Percentiles rank a stretch among this genome's conserved stretches.
Evolutionary conservation across 169 alveolate genomes (phyloP).

Genomic region (Plasmodium knowlesi): DNA sequence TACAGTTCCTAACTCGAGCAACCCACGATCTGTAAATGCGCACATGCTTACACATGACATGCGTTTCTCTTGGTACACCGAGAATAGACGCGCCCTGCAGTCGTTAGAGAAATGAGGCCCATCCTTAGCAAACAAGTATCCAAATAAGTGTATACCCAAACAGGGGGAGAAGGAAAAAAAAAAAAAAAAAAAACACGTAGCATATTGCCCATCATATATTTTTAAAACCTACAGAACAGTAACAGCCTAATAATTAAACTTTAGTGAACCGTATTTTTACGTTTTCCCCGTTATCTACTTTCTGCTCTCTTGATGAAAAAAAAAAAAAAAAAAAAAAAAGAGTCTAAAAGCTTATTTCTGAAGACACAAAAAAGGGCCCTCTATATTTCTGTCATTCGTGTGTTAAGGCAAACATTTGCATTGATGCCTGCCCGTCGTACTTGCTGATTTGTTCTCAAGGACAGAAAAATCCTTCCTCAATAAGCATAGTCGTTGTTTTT

Average conservation of each 20-base stretch:
- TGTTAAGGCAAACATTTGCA: not conserved
- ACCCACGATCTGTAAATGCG: not conserved
- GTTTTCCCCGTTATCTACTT: not conserved
- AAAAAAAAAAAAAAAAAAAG: not conserved
- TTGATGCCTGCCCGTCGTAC: not conserved
- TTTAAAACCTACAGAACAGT: not conserved
- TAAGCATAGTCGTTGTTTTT: not conserved
- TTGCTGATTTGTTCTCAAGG: not conserved
- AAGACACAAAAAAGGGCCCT: not conserved
- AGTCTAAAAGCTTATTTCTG: not conserved
- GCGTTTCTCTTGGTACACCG: not conserved
- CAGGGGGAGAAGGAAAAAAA: not conserved
- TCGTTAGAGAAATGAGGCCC: not conserved
- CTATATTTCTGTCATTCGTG: not conserved
- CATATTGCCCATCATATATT: not conserved
- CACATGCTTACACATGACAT: conserved; percentile 11
- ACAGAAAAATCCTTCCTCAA: not conserved
- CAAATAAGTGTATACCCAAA: not conserved
- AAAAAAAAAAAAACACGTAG: not conserved
- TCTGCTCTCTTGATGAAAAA: not conserved
- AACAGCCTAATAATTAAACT: not conserved
- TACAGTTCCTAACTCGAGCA: not conserved
- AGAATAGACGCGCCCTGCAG: not conserved
- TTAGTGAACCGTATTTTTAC: not conserved
- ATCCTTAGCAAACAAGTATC: not conserved